Base-by-base conservation (phyloP, 1,284 basidiomycete species). In the Sanghuangporus sanghuang region DNA sequence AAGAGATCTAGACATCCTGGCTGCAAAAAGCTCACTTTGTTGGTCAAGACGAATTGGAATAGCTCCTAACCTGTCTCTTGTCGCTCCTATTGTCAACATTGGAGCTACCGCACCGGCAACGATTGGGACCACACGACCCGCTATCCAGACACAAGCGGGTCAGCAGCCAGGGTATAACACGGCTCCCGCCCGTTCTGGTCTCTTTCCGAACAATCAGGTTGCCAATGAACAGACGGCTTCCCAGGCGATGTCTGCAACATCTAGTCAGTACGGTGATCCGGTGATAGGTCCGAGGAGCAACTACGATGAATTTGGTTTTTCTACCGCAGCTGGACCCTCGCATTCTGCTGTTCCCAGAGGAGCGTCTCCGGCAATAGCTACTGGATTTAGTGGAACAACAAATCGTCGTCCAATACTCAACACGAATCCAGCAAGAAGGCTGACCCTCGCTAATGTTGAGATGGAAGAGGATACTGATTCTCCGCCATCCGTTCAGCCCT, bases 1-100 rank as follows among this genome's bases (percentile, higher is more conserved):
- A 72, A 36, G 73, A 36, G 46, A 44, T 66, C 11, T 65, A 46
- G 44, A 8, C 54, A 46, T 60, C 44, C 48, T 18, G 16, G 50
- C 48, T 48, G 2, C 35, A 32, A 12, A 21, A 21, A 14, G 21
- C 53, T 16, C 44, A 16, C 36, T n/a, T 46, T 35, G 40, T 6
- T 27, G 44, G 23, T 65, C 11, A 65, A 86, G 89, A 68, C 86
- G 88, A 39, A 92, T 92, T 66, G 90, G 90, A 2, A 76, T 79
- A 36, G 83, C 87, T 0, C 85, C 86, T 0, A 85, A 81, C 68
- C 77, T 92, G 50, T 88, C 86, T 32, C 71, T 81, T 11, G 53
- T 63, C 32, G 36, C 61, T 2, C 61, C 62, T 8, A 58, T 44
- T 21, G 27, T 16, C 35, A 35, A 9, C 44, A 12, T 32, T 59